These are phyloP conservation scores for Macrolepiota fuliginosa DNA, from an alignment of 768 basidiomycete species.

Conservation along the genomic window DNA sequence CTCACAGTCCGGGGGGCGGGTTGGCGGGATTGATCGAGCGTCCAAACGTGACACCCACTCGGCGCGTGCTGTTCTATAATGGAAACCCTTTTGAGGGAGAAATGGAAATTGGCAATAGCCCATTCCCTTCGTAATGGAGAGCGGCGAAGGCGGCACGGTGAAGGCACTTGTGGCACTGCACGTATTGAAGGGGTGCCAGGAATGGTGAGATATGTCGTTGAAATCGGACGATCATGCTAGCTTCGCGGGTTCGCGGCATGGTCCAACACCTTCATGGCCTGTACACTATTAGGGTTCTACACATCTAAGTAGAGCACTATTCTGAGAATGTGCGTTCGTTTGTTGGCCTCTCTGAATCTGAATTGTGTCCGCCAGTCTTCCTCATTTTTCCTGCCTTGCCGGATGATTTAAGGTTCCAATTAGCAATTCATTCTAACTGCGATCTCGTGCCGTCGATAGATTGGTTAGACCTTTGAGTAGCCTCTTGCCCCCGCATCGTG, in stretches of 20 bases:
- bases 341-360: too few species aligned
- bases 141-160: constrained; percentile 7
- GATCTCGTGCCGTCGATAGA: neutral
- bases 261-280: too few species aligned
- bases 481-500: neutral
- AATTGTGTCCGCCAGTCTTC: too few species aligned
- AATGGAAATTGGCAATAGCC: neutral
- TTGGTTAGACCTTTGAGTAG: neutral
- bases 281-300: too few species aligned
- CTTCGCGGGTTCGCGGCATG: too few species aligned
- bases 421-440: too few species aligned
- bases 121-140: constrained; percentile 5
- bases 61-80: constrained; percentile 1
- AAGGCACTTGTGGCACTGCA: neutral
- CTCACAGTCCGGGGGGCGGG: neutral
- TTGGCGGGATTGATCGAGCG: neutral
- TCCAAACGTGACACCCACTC: neutral
- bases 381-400: too few species aligned
- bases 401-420: too few species aligned
- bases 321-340: too few species aligned
- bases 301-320: too few species aligned
- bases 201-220: neutral
- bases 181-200: neutral
- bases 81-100: neutral
- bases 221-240: too few species aligned